A percentile compares a stretch with the other conserved stretches of the same genome.
phyloP scores from a whole-genome alignment of 2,329 filamentous ascomycete genomes.

The Nemania sp. region DNA sequence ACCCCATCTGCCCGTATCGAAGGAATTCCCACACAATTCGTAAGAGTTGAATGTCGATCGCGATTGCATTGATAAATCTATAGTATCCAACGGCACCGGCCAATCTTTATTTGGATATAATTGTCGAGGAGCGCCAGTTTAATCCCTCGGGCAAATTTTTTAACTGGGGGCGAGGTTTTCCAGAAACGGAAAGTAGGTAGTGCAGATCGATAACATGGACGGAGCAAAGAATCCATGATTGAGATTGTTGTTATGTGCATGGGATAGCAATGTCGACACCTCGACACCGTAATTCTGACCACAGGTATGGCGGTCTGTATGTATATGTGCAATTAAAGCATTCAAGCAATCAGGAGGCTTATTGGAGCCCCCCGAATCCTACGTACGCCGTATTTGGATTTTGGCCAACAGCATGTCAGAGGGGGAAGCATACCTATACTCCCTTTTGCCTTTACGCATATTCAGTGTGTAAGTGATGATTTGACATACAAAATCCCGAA shows the following conservation, averaged over 20 bases:
- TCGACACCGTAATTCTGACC: not conserved
- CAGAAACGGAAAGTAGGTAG: slow-evolving; percentile 17
- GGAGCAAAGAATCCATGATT: slow-evolving; percentile 9
- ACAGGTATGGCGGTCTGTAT: slow-evolving; percentile 1
- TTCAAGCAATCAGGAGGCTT: slow-evolving; percentile 20
- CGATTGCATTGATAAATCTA: slow-evolving; percentile 28
- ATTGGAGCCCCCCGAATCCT: slow-evolving; percentile 14
- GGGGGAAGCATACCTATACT: slow-evolving; percentile 5
- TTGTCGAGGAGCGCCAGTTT: slow-evolving; percentile 18
- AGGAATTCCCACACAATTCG: slow-evolving; percentile 20
- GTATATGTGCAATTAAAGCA: slow-evolving; percentile 24
- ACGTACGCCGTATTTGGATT: slow-evolving; percentile 21
- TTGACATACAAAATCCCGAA: slow-evolving; percentile 24
- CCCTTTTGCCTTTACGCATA: too few species aligned
- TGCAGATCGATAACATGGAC: not conserved
- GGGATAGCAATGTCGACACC: not conserved
- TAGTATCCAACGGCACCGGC: not conserved
- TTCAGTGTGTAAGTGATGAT: too few species aligned
- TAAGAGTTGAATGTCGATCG: slow-evolving; percentile 26
- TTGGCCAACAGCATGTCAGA: slow-evolving; percentile 27
- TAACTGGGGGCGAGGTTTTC: slow-evolving; percentile 18
- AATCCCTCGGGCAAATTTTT: slow-evolving; percentile 17
- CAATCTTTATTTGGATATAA: slow-evolving; percentile 24
- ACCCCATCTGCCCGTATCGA: slow-evolving; percentile 16
- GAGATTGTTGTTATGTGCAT: not conserved